A percentile compares a stretch with the other conserved stretches of the same genome.
Conservation (phyloP, 73 alveolate genomes). For the Paraurostyla sp. region DNA sequence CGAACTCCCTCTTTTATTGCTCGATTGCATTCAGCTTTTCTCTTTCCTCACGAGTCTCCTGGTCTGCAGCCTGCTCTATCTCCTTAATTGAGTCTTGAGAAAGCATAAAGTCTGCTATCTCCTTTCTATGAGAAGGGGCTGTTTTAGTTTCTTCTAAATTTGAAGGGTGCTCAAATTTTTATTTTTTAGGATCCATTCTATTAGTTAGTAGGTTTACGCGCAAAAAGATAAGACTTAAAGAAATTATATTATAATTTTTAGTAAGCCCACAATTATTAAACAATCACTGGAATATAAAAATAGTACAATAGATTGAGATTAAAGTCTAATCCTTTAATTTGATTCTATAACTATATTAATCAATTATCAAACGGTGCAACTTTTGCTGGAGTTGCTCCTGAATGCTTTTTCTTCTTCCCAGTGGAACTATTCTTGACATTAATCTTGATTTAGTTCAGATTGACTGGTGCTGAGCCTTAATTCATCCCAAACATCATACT, state of each 20-base stretch:
- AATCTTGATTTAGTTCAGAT: constrained; percentile 10
- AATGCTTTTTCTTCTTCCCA: not conserved
- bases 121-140: not conserved
- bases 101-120: constrained; percentile 33
- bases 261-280: constrained; percentile 49
- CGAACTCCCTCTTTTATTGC: constrained; percentile 31
- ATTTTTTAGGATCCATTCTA: constrained; percentile 38
- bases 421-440: not conserved
- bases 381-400: constrained; percentile 3
- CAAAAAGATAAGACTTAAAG: constrained; percentile 44
- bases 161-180: constrained; percentile 15
- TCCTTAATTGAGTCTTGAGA: constrained; percentile 50
- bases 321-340: no score
- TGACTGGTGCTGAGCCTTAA: not conserved
- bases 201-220: constrained; percentile 55
- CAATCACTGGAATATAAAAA: not conserved
- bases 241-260: constrained; percentile 32
- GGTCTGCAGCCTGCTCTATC: constrained; percentile 50
- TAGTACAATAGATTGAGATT: no score
- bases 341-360: no score
- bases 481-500: constrained; percentile 46
- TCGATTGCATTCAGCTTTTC: constrained; percentile 45
- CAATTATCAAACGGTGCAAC: constrained; percentile 30
- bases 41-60: constrained; percentile 44
- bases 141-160: constrained; percentile 18